Evolutionary conservation across 164 flowering plant genomes (phyloP), one percentile per base, ranked within the genome.

Genomic region (Akebia trifoliata): DNA sequence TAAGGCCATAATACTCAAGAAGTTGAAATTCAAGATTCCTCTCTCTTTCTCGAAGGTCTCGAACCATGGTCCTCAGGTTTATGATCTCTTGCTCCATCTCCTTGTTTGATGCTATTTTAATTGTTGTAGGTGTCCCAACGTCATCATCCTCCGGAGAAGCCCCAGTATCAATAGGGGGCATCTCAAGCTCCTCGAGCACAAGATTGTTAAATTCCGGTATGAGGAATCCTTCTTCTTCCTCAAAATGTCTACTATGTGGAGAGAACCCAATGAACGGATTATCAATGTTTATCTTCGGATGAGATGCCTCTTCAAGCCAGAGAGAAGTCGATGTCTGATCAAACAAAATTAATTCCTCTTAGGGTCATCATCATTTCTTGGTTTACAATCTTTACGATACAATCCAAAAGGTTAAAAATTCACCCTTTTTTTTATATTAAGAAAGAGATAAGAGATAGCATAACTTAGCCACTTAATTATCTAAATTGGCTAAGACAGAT

Each of bases 1-100:
- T 83, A 18, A 90, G 83, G 45, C 97, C 97, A 69, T 83, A 83
- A 67, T 82, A 88, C 76, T 93, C 97, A 0, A 93, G 80, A 70
- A 93, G 55, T 36, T 86, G 87, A 7, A 70, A 62, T 75, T 93
- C 93, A 37, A 87, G 83, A 50, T 50, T 64, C 55, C 72, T 76
- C 77, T 87, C 99, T 68, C 87, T 79, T 64, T 93, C 99, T 43
- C 66, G 61, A 10, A 90, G 90, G 47, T 42, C 56, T 71, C 57
- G 62, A 12, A 86, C 80, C 69, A 63, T 72, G 66, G 60, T 72
- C 39, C 68, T 73, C 39, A 90, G 74, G 22, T 62, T 72, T 28
- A 28, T 58, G 25, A 86, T 70, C 74, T 90, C 99, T 64, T 75
- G 57, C 57, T 82, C 84, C 22, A 64, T 63, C n/a, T 69, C 78